A percentile compares a stretch with the other conserved stretches of the same genome.
These are phyloP conservation scores for Circinella minor DNA, from an alignment of 371 early-diverging fungal species.

Conservation along the genomic window DNA sequence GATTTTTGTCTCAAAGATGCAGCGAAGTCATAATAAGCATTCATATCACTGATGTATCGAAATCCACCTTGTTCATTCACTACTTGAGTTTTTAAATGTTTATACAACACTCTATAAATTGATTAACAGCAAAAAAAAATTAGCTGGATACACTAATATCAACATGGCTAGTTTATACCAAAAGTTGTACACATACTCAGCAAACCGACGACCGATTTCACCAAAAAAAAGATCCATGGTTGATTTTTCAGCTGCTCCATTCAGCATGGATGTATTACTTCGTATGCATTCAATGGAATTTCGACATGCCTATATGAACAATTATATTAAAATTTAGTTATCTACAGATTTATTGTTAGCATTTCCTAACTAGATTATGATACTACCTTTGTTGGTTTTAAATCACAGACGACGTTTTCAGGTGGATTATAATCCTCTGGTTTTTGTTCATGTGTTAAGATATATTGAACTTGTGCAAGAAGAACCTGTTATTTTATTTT, in stretches of 20 bases:
- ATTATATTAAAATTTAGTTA: too few species aligned
- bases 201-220: constrained; percentile 87
- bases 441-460: constrained; percentile 67
- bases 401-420: constrained; percentile 46
- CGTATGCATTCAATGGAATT: constrained; percentile 81
- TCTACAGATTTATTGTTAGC: too few species aligned
- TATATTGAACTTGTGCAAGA: constrained; percentile 77
- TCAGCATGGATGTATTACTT: constrained; percentile 73
- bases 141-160: too few species aligned
- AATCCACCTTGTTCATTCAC: constrained; percentile 83
- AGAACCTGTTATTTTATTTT: constrained; percentile 46
- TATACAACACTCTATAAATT: constrained; percentile 60
- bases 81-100: constrained; percentile 80
- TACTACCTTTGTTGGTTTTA: constrained; percentile 73
- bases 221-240: constrained; percentile 90
- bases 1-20: constrained; percentile 68
- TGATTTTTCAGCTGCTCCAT: constrained; percentile 80
- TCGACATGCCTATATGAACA: constrained; percentile 50
- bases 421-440: constrained; percentile 74
- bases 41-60: constrained; percentile 88
- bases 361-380: background rate
- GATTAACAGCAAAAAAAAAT: too few species aligned
- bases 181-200: constrained; percentile 64
- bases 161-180: too few species aligned
- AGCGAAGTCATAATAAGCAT: constrained; percentile 75